Conservation (phyloP, 116 monocot species). For the Zostera marina region DNA sequence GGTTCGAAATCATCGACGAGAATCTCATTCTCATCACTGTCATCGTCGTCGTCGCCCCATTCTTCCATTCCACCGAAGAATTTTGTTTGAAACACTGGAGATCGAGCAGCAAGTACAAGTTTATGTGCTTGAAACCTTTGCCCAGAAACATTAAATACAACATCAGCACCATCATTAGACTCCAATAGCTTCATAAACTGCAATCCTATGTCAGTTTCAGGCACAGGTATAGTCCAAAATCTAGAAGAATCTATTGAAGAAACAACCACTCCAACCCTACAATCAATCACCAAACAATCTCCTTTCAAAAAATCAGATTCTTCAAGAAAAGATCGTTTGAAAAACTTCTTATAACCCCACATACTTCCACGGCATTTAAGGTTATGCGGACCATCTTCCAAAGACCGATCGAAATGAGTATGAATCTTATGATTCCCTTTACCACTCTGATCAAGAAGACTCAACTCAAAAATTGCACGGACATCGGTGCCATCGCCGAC, state of each 20-base stretch:
- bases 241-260: constrained; percentile 22
- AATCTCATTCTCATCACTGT: constrained; percentile 19
- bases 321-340: constrained; percentile 39
- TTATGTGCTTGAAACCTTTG: constrained; percentile 36
- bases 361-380: constrained; percentile 40
- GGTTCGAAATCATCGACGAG: constrained; percentile 60
- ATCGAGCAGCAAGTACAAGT: constrained; percentile 36
- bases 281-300: constrained; percentile 34
- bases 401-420: constrained; percentile 40
- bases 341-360: no score
- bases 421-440: constrained; percentile 48
- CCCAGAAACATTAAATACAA: constrained; percentile 33
- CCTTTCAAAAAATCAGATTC: constrained; percentile 37
- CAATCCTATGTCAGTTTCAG: constrained; percentile 31
- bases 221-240: constrained; percentile 18
- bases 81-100: constrained; percentile 41
- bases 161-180: constrained; percentile 22
- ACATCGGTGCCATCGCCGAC: constrained; percentile 44
- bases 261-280: constrained; percentile 45
- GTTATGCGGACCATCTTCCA: constrained; percentile 34
- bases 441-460: constrained; percentile 38
- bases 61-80: no score
- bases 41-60: no score
- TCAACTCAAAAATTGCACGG: constrained; percentile 37
- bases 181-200: constrained; percentile 20